Evolutionary conservation across 2,329 filamentous ascomycete genomes (phyloP), one percentile per base, ranked within the genome.

Genomic region (Fulvia fulva): DNA sequence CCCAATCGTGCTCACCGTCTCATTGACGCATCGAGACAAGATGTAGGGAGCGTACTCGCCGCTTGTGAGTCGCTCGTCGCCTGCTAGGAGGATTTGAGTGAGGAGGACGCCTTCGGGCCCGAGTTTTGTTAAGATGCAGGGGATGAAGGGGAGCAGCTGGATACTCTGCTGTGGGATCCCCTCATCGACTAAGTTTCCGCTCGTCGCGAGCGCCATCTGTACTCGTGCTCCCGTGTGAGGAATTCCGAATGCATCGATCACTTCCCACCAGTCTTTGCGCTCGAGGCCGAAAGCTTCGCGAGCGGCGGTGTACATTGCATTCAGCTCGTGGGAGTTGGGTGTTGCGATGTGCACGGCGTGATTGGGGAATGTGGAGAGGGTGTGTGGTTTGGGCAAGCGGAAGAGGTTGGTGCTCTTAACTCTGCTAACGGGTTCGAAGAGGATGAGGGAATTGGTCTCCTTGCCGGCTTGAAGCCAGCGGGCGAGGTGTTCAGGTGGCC

Each of bases 361-460:
- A 21, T 75, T 71, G 1, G 83, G 91, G 76, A 79, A 93, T 59
- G 81, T 74, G 55, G 26, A 56, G 11, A 71, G 63, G 1, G 25
- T 54, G 23, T 66, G 55, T 8, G 55, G 47, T 21, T 61, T 62
- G 50, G 56, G 77, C 57, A 16, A 70, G 63, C 26, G 75, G 75
- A 94, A 95, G 5, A 92, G 78, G 8, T 85, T 81, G 49, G 81
- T 78, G 3, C 90, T 84, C 77, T 97, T 99, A 59, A 84, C 85
- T 1, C 83, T 85, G 1, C 90, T 96, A 6, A 97, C 94, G 1
- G 94, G 93, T 74, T 97, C 94, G 69, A 93, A 96, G 12, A 89
- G 88, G 5, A 92, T 81, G 21, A 79, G 81, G 16, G 83, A 81
- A 4, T 77, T 73, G 58, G 83, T 76, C 2, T 78, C 71, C 58